Percentiles rank a stretch among this genome's conserved stretches.
Conservation (phyloP, 768 basidiomycete species). For the Rhodotorula paludigena region DNA sequence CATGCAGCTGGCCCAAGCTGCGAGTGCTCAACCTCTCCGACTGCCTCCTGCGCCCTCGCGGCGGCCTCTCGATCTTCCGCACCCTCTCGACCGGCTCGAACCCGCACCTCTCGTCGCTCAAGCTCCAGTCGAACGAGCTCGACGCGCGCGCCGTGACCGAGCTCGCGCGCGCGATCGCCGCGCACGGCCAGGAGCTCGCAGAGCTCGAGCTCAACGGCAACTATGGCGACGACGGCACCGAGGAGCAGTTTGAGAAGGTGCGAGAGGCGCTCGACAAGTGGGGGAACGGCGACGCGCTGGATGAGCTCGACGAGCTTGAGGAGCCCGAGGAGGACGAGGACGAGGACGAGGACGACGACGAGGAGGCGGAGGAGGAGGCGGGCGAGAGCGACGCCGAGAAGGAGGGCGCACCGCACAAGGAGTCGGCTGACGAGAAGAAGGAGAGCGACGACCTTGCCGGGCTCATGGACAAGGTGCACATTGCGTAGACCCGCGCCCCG, state of each 20-base stretch:
- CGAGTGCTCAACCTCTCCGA: slow-evolving; percentile 83
- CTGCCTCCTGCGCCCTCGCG: slow-evolving; percentile 77
- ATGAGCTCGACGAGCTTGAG: slow-evolving; percentile 52
- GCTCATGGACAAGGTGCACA: slow-evolving; percentile 59
- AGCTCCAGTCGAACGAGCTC: slow-evolving; percentile 88
- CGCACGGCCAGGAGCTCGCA: slow-evolving; percentile 59
- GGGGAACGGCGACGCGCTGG: slow-evolving; percentile 73
- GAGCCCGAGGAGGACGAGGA: slow-evolving; percentile 61
- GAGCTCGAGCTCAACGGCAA: slow-evolving; percentile 81
- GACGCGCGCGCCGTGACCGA: slow-evolving; percentile 63
- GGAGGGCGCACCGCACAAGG: slow-evolving; percentile 41
- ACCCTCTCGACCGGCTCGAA: slow-evolving; percentile 66
- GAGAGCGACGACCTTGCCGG: slow-evolving; percentile 57
- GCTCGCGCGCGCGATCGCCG: slow-evolving; percentile 62
- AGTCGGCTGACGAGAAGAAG: slow-evolving; percentile 40
- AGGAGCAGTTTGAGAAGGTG: slow-evolving; percentile 52
- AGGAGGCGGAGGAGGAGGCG: slow-evolving; percentile 40
- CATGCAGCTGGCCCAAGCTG: slow-evolving; percentile 59
- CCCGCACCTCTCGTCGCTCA: slow-evolving; percentile 66
- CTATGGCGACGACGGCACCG: slow-evolving; percentile 50
- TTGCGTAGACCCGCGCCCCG: slow-evolving; percentile 20
- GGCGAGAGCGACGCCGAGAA: neutral
- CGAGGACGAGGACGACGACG: slow-evolving; percentile 55
- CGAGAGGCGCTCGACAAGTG: slow-evolving; percentile 48
- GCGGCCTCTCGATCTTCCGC: slow-evolving; percentile 63